A percentile compares a stretch with the other conserved stretches of the same genome.
These are phyloP conservation scores for Malus sieversii DNA, from an alignment of 306 rosid species.

Conservation along the genomic window DNA sequence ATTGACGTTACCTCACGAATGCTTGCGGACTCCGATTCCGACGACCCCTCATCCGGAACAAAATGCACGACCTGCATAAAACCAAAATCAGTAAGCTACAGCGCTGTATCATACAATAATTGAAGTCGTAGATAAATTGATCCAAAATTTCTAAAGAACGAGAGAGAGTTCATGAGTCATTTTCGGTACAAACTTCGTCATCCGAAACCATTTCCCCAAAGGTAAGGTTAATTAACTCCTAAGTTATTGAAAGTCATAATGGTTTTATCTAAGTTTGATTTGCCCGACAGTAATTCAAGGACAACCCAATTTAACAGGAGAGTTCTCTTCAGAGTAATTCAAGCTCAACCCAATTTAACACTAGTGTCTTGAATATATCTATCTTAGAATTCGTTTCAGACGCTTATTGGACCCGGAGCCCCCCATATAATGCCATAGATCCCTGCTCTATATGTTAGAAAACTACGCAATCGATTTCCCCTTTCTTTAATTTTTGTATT, in stretches of 20 bases:
- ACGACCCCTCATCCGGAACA: slow-evolving; percentile 40
- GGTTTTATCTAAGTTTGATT: not conserved
- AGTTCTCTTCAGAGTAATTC: not conserved
- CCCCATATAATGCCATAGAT: not conserved
- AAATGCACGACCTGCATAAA: slow-evolving; percentile 71
- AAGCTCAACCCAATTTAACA: not conserved
- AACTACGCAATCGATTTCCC: not conserved
- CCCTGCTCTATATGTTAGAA: not conserved
- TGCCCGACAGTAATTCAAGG: not conserved
- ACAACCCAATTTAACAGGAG: not conserved
- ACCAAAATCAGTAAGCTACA: not conserved
- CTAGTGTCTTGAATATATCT: not conserved
- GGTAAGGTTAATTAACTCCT: not conserved
- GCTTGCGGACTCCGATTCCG: slow-evolving; percentile 36
- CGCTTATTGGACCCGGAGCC: too few relatives aligned
- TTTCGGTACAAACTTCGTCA: not conserved
- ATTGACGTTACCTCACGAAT: slow-evolving; percentile 54
- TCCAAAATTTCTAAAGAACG: not conserved
- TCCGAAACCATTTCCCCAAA: not conserved
- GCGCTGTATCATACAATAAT: not conserved
- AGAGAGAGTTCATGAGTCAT: not conserved
- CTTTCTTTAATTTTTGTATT: not conserved
- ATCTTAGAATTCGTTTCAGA: too few relatives aligned
- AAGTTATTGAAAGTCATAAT: not conserved
- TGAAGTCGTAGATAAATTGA: not conserved